Evolutionary conservation across 2,329 filamentous ascomycete genomes (phyloP).

Genomic region (Pseudogymnoascus sp.): DNA sequence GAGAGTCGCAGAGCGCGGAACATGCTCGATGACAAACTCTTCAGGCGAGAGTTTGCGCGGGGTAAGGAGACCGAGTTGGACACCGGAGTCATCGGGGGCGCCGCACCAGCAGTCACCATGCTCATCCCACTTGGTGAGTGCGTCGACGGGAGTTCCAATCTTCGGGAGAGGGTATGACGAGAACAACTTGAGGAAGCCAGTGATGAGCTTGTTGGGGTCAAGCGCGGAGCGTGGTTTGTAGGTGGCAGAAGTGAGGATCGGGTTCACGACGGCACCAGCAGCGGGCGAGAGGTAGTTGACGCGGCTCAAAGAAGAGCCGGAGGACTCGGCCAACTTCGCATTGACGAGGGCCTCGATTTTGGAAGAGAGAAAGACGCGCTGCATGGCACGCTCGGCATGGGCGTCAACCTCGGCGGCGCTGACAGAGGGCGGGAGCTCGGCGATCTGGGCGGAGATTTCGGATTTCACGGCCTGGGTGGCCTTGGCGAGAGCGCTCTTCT

Average conservation of each 20-base stretch:
- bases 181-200: slow-evolving; percentile 13
- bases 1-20: slow-evolving; percentile 51
- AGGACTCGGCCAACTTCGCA: slow-evolving; percentile 13
- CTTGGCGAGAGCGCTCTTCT: neutral
- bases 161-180: slow-evolving; percentile 20
- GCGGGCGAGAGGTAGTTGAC: slow-evolving; percentile 68
- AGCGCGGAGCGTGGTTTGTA: slow-evolving; percentile 31
- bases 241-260: slow-evolving; percentile 49
- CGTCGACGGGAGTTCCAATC: slow-evolving; percentile 38
- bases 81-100: slow-evolving; percentile 40
- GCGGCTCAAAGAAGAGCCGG: slow-evolving; percentile 27
- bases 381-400: neutral
- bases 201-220: slow-evolving; percentile 17
- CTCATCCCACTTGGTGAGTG: slow-evolving; percentile 64
- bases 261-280: slow-evolving; percentile 58
- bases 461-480: slow-evolving; percentile 1
- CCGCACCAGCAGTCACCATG: slow-evolving; percentile 86
- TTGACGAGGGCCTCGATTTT: slow-evolving; percentile 19
- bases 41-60: slow-evolving; percentile 53
- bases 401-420: neutral
- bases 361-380: neutral
- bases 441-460: neutral
- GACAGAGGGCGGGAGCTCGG: neutral
- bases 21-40: slow-evolving; percentile 65
- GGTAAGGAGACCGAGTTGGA: slow-evolving; percentile 57